Percentiles rank a stretch among this genome's conserved stretches.
Evolutionary conservation across 371 early-diverging fungal species (phyloP).

Genomic region (Nosema bombycis): DNA sequence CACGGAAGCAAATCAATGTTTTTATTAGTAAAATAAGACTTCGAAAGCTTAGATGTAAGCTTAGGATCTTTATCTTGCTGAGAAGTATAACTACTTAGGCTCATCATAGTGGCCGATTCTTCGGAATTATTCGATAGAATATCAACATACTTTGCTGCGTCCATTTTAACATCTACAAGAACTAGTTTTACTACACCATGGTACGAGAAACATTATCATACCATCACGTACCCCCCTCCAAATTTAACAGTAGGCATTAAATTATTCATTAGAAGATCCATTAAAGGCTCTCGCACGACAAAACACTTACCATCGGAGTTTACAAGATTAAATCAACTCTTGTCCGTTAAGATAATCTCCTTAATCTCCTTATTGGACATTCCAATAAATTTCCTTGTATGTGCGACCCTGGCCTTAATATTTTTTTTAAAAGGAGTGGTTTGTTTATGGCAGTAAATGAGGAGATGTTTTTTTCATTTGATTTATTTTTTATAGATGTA

Average conservation of each 20-base stretch:
- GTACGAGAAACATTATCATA: background rate
- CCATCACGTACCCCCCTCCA: background rate
- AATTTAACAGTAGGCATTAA: background rate
- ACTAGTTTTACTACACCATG: background rate
- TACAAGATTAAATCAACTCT: background rate
- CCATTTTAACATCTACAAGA: background rate
- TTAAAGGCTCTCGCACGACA: background rate
- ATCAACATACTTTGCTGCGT: background rate
- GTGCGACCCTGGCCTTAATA: background rate
- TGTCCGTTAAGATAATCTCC: background rate
- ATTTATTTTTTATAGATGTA: background rate
- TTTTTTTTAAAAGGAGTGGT: background rate
- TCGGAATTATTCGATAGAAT: background rate
- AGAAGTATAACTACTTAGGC: background rate
- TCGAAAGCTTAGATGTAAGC: background rate
- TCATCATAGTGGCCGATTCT: background rate
- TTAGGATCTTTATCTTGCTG: background rate
- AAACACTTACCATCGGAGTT: background rate
- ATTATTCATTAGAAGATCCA: background rate
- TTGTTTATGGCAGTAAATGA: background rate
- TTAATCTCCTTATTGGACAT: background rate
- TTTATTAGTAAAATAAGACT: background rate
- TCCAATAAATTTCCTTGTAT: background rate
- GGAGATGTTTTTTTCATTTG: background rate
- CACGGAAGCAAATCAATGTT: background rate